Conservation (phyloP, 2,329 filamentous ascomycete genomes). For the Fusarium brevicatenulatum region DNA sequence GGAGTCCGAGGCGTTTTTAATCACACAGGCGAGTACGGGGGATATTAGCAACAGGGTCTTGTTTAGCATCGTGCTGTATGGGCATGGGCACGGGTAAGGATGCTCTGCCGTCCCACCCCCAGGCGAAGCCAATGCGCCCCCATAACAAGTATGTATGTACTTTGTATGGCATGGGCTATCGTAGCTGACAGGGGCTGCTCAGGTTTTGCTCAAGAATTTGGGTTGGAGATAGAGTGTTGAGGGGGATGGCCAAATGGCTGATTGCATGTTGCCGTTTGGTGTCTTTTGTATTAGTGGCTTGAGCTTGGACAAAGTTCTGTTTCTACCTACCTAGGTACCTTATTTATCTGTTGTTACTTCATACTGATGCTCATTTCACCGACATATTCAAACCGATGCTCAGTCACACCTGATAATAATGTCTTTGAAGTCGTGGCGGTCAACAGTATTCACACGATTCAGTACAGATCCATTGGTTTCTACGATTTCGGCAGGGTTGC, state of each 20-base stretch:
- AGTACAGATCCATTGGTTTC: background rate
- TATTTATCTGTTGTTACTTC: background rate
- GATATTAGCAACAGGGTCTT: conserved; percentile 33
- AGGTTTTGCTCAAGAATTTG: background rate
- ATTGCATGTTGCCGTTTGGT: conserved; percentile 12
- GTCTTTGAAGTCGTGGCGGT: background rate
- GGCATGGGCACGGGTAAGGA: background rate
- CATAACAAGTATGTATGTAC: conserved; percentile 3
- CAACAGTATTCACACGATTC: background rate
- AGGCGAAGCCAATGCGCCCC: conserved; percentile 3
- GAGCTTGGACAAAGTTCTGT: conserved; percentile 16
- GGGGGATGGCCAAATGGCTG: background rate
- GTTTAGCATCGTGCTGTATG: conserved; percentile 27
- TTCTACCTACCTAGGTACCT: background rate
- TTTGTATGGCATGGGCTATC: background rate
- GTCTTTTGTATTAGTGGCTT: conserved; percentile 21
- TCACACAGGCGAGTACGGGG: conserved; percentile 32
- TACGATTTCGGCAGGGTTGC: background rate
- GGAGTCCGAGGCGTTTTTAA: conserved; percentile 26
- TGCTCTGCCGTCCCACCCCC: conserved; percentile 34
- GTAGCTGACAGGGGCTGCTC: background rate
- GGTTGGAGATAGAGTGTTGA: background rate
- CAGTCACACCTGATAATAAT: background rate
- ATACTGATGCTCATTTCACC: background rate
- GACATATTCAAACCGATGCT: background rate